These are phyloP conservation scores for Mortierella sp. DNA, from an alignment of 371 early-diverging fungal species.

Conservation along the genomic window DNA sequence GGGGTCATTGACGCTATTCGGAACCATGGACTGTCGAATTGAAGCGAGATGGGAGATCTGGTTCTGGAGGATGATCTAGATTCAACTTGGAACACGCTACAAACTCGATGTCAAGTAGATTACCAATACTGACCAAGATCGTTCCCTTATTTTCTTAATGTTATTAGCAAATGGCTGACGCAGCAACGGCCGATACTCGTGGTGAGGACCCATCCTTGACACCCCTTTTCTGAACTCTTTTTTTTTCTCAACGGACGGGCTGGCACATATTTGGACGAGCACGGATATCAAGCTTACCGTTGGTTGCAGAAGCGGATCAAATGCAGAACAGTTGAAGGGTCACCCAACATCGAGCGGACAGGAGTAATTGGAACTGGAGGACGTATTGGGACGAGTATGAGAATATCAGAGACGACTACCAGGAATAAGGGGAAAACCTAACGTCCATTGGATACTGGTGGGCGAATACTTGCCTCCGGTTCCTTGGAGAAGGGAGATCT, in stretches of 20 bases:
- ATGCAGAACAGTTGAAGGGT: not conserved
- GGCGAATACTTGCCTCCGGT: not conserved
- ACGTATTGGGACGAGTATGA: not conserved
- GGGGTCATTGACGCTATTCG: not conserved
- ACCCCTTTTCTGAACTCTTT: not conserved
- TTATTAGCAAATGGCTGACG: constrained; percentile 69
- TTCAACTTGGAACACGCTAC: not conserved
- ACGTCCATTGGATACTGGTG: not conserved
- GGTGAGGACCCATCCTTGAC: constrained; percentile 30
- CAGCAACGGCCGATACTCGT: constrained; percentile 70
- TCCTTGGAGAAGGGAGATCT: not conserved
- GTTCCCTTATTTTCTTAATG: not conserved
- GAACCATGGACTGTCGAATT: not conserved
- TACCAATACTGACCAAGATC: not conserved
- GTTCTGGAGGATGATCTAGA: constrained; percentile 1
- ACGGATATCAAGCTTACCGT: not conserved
- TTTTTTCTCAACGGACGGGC: not conserved
- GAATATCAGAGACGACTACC: not conserved
- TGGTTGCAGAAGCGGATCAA: not conserved
- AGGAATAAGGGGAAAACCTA: not conserved
- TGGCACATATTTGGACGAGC: not conserved
- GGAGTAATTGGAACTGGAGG: not conserved
- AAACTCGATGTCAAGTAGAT: not conserved
- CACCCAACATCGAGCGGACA: not conserved
- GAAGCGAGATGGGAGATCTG: not conserved